Evolutionary conservation across 202 grass and related monocot species (phyloP), one percentile per base, ranked within the genome.

Genomic region (Musa balbisiana): DNA sequence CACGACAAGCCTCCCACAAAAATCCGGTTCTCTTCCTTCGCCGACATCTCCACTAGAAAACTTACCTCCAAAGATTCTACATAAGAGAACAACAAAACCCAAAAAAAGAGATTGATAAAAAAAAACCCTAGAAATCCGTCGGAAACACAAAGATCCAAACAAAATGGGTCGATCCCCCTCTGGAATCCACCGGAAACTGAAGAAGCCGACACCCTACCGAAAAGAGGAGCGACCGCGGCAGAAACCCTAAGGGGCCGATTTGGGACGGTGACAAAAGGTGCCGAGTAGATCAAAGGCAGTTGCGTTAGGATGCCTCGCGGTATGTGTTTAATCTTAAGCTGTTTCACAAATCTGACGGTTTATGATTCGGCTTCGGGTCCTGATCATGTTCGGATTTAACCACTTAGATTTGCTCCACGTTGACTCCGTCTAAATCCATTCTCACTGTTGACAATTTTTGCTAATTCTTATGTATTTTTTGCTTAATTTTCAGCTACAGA

Each of bases 1-100:
- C 72, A 82, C 24, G 85, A 85, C 54, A 96, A 81, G 27, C 92
- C 92, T 24, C 92, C 89, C 25, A 96, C 87, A 74, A 96, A 96
- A 79, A 92, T 92, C 85, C 89, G 87, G 64, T 71, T 78, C 16
- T 96, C 89, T 49, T 96, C 92, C 85, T 84, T 87, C 62, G 56
- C 63, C 55, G 83, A 73, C 92, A 89, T 99, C 69, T 71, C 49
- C 24, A 22, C 55, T 43, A 21, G 2, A 43, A 3, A 52, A 20
- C 49, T 43, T 43, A 43, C 16, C 10, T 69, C 16, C 17, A 65
- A 26, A 43, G 5, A 43, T 43, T 6, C 33, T 43, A 8, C 33
- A 6, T 43, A 43, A 43, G 33, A 43, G 33, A 43, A 43, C 33
- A 43, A 43, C 33, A 43, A 43, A 43, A 43, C 33, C 4, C 33